These are phyloP conservation scores for Nadsonia commutata DNA, from an alignment of 1,139 yeast genomes.

Conservation along the genomic window DNA sequence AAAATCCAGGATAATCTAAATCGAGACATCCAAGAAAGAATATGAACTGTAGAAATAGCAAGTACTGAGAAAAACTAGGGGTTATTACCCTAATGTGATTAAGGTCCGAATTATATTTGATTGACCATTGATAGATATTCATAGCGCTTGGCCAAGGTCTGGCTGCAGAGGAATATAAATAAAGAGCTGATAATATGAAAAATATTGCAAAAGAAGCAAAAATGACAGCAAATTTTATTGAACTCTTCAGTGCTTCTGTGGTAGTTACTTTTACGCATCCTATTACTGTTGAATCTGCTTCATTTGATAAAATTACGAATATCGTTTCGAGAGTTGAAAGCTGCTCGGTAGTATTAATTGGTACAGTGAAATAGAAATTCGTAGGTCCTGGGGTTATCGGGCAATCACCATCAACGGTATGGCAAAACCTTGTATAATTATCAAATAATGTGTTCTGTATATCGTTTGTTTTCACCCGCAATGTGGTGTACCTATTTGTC, in stretches of 20 bases:
- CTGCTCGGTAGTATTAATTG: neutral
- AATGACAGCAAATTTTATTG: neutral
- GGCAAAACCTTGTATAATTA: conserved; percentile 4
- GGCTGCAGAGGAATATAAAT: neutral
- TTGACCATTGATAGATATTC: conserved; percentile 41
- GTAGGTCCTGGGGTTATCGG: conserved; percentile 1
- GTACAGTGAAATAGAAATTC: neutral
- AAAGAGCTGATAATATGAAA: neutral
- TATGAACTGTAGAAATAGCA: conserved; percentile 42
- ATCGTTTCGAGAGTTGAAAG: neutral
- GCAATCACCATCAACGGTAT: neutral
- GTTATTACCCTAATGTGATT: conserved; percentile 42
- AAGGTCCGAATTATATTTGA: conserved; percentile 48
- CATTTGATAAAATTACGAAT: neutral
- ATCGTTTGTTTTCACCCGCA: neutral
- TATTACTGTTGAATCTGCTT: neutral
- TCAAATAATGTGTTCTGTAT: neutral
- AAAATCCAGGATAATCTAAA: conserved; percentile 49
- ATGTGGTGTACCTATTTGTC: conserved; percentile 6
- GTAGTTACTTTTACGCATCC: neutral
- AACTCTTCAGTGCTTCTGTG: neutral
- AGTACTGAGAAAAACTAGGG: conserved; percentile 37
- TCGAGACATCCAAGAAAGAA: conserved; percentile 40
- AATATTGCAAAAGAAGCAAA: neutral
- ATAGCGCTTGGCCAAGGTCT: conserved; percentile 45